These are phyloP conservation scores for Agapanthus africanus DNA, from an alignment of 106 monocot genomes.

Conservation along the genomic window DNA sequence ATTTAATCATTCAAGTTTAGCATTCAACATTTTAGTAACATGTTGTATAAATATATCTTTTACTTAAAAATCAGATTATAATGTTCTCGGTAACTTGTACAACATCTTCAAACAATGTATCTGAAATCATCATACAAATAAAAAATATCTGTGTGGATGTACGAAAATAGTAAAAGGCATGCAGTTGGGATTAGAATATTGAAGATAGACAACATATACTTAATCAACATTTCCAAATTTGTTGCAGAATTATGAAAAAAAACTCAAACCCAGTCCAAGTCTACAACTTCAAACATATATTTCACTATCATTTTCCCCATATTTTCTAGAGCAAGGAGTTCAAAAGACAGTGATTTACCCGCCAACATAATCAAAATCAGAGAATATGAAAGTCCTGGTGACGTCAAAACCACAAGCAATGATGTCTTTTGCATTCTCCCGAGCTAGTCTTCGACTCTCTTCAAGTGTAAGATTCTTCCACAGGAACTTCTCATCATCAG, in stretches of 20 bases:
- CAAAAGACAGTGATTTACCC: conserved; percentile 49
- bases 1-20: not conserved
- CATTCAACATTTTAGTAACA: not conserved
- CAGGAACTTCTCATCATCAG: conserved; percentile 97
- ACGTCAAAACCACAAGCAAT: conserved; percentile 99
- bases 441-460: conserved; percentile 84
- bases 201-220: too few relatives aligned
- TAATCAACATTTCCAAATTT: not conserved
- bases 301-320: too few relatives aligned
- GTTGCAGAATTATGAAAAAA: not conserved
- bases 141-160: not conserved
- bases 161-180: not conserved
- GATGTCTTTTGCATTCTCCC: conserved; percentile 96
- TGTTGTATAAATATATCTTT: not conserved
- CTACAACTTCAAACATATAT: not conserved
- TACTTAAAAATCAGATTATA: not conserved
- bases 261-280: not conserved
- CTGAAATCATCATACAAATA: not conserved
- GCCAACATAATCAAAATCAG: conserved; percentile 93
- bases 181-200: not conserved
- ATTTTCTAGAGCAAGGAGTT: not conserved
- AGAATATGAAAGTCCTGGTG: conserved; percentile 85
- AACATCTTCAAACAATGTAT: not conserved
- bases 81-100: not conserved
- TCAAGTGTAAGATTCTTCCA: conserved; percentile 93